Conservation (phyloP, 2,329 filamentous ascomycete genomes). For the Trichoderma cornu-damae region DNA sequence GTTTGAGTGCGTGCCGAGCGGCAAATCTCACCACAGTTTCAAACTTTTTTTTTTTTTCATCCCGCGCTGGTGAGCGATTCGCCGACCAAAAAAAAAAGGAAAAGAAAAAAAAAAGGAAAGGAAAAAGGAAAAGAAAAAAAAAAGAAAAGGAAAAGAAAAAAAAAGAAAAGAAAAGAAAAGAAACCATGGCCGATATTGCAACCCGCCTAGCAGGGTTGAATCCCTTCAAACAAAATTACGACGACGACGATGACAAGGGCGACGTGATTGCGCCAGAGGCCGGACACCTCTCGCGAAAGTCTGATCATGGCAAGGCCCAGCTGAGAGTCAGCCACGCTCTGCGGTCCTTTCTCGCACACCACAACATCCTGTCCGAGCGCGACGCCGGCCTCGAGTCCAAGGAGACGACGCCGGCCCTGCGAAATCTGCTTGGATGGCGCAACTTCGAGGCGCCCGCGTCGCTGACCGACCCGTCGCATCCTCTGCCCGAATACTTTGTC, state of each 20-base stretch:
- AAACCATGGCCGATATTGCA: slow-evolving; percentile 24
- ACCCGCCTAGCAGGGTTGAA: slow-evolving; percentile 30
- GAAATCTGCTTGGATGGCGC: slow-evolving; percentile 49
- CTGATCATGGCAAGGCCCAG: slow-evolving; percentile 46
- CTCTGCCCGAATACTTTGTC: slow-evolving; percentile 65
- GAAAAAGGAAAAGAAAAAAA: no score
- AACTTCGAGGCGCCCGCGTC: slow-evolving; percentile 53
- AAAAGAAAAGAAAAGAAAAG: not conserved
- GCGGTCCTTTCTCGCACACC: slow-evolving; percentile 49
- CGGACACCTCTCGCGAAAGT: slow-evolving; percentile 49
- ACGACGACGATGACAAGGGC: slow-evolving; percentile 34
- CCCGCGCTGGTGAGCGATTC: no score
- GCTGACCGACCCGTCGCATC: slow-evolving; percentile 52
- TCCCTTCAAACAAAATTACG: slow-evolving; percentile 27
- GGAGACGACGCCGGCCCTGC: slow-evolving; percentile 42
- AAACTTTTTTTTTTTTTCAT: no score
- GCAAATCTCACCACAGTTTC: no score
- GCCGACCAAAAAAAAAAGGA: no score
- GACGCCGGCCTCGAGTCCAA: slow-evolving; percentile 44
- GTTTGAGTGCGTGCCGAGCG: no score
- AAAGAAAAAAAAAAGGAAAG: no score
- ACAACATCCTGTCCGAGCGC: slow-evolving; percentile 44
- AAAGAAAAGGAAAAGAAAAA: not conserved
- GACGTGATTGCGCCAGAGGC: slow-evolving; percentile 46
- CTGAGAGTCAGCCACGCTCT: slow-evolving; percentile 57